Conservation (phyloP, 345 rosid species). For the Citrus inodora region DNA sequence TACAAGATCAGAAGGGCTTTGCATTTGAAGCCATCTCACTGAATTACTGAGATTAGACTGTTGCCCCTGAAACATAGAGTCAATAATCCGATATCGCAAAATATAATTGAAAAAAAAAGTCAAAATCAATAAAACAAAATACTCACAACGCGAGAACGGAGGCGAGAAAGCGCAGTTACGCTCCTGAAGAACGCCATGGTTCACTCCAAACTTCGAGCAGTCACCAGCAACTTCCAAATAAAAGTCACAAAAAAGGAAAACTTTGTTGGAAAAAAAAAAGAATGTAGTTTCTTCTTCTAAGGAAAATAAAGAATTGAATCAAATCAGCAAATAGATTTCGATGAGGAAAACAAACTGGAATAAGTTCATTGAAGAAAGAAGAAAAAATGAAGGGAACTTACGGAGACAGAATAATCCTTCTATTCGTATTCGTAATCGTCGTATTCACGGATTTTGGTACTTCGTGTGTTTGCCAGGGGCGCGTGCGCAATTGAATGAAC, state of each 20-base stretch:
- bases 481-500: too few species aligned
- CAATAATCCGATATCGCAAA: not conserved
- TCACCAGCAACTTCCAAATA: not conserved
- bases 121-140: not conserved
- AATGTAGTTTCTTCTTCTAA: not conserved
- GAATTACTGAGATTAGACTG: conserved; percentile 61
- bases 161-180: conserved; percentile 57
- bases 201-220: conserved; percentile 6
- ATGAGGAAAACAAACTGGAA: not conserved
- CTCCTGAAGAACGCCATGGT: conserved; percentile 68
- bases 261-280: too few species aligned
- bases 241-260: not conserved
- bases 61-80: conserved; percentile 41
- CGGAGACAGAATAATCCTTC: not conserved
- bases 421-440: not conserved
- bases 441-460: too few species aligned
- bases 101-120: not conserved
- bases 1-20: conserved; percentile 70
- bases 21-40: conserved; percentile 87
- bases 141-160: conserved; percentile 69
- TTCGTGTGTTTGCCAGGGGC: too few species aligned
- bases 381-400: too few species aligned
- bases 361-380: not conserved
- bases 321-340: not conserved
- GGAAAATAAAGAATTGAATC: not conserved